Conservation (phyloP, 768 basidiomycete genomes). For the Cystofilobasidium bisporidii region DNA sequence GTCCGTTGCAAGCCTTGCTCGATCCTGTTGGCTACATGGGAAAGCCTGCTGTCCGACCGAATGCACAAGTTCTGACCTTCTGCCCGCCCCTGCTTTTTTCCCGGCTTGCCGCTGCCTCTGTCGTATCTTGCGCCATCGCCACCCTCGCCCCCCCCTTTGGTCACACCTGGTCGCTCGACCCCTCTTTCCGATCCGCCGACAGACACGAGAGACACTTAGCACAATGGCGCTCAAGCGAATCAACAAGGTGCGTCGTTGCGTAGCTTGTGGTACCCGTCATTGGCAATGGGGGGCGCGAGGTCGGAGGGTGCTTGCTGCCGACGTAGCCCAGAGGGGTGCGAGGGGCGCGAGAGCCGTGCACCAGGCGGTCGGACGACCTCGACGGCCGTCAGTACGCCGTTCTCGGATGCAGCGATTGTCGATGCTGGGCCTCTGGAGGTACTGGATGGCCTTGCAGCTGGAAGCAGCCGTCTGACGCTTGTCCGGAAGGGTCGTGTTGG, state of each 20-base stretch:
- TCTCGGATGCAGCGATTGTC: too few species aligned
- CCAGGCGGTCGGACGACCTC: neutral
- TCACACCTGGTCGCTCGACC: neutral
- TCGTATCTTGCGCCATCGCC: neutral
- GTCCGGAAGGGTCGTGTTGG: too few species aligned
- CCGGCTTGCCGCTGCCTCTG: too few species aligned
- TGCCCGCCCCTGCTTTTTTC: neutral
- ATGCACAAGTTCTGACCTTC: too few species aligned
- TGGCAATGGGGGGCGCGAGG: neutral
- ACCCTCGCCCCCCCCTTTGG: neutral
- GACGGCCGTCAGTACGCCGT: too few species aligned
- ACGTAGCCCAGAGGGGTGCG: neutral
- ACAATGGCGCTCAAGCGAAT: conserved; percentile 96
- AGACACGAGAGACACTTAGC: neutral
- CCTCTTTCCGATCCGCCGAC: neutral
- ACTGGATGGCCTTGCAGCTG: too few species aligned
- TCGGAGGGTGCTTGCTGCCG: neutral
- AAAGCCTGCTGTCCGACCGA: too few species aligned
- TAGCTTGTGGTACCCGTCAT: too few species aligned
- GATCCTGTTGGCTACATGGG: too few species aligned
- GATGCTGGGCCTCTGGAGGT: too few species aligned
- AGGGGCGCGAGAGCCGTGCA: neutral
- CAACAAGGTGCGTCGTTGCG: conserved; percentile 88
- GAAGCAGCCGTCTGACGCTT: too few species aligned
- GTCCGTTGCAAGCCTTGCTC: too few species aligned